phyloP scores from a whole-genome alignment of 176 grass and related monocot genomes.

The Urochloa ruziziensis region DNA sequence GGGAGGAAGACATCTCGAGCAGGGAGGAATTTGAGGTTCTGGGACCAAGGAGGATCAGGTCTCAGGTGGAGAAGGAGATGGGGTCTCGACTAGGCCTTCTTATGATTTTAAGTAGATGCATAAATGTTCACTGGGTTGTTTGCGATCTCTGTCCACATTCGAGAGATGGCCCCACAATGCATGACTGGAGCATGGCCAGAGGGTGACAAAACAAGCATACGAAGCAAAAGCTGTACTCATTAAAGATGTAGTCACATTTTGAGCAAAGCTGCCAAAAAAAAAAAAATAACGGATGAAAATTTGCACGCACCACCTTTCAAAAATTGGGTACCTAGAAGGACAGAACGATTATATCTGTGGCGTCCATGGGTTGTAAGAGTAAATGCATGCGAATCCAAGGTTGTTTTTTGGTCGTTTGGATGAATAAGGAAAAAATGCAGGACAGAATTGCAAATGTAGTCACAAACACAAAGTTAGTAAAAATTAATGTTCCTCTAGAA shows the following conservation, averaged over 20 bases:
- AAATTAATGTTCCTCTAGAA: neutral
- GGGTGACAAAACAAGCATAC: conserved; percentile 16
- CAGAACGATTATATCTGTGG: neutral
- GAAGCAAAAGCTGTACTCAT: conserved; percentile 27
- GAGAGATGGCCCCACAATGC: conserved; percentile 16
- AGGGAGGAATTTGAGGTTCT: too few species aligned
- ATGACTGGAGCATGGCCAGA: conserved; percentile 1
- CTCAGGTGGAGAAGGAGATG: neutral
- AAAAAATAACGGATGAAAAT: neutral
- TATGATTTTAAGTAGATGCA: neutral
- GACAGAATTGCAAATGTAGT: neutral
- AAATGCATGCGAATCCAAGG: neutral
- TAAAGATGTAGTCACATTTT: conserved; percentile 25
- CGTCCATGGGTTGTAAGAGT: neutral
- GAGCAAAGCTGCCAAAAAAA: neutral
- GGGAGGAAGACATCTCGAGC: too few species aligned
- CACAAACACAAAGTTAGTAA: neutral
- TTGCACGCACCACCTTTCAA: neutral
- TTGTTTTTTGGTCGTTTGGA: neutral
- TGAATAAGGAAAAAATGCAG: neutral
- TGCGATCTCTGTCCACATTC: neutral
- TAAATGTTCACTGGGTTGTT: neutral
- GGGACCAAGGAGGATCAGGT: neutral
- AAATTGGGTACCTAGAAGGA: neutral
- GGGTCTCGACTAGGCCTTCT: neutral